Conservation (phyloP, 305 asterid genomes). For the Plantago coronopus region DNA sequence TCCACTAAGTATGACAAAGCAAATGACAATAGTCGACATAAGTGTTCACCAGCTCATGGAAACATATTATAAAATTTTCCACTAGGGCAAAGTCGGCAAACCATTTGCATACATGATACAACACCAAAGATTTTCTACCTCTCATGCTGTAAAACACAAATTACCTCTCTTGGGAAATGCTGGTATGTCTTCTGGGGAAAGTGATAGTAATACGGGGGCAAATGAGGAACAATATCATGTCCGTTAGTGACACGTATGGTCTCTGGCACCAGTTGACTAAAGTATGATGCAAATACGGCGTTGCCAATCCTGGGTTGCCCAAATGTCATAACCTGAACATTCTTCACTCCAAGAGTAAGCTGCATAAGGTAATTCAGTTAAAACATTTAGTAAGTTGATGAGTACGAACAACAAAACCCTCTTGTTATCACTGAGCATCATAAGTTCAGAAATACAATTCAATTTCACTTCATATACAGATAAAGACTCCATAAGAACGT, state of each 20-base stretch:
- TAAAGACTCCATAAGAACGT: background rate
- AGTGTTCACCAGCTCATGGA: background rate
- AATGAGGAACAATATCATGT: conserved; percentile 96
- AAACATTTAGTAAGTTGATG: background rate
- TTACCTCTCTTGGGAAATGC: conserved; percentile 96
- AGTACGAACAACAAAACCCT: background rate
- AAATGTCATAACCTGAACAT: conserved; percentile 84
- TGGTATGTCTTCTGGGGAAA: conserved; percentile 78
- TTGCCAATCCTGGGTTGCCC: conserved; percentile 99
- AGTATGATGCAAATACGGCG: conserved; percentile 79
- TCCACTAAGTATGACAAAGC: too few relatives aligned
- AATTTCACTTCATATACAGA: too few relatives aligned
- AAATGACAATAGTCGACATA: background rate
- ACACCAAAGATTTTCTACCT: background rate
- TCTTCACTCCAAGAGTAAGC: conserved; percentile 54
- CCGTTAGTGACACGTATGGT: conserved; percentile 77
- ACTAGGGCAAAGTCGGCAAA: too few relatives aligned
- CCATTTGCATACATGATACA: too few relatives aligned
- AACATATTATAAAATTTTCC: background rate
- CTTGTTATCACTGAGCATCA: background rate
- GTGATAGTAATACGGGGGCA: conserved; percentile 72
- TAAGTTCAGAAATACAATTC: too few relatives aligned
- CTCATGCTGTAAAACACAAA: conserved; percentile 5
- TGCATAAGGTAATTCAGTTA: conserved; percentile 21
- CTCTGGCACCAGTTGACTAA: conserved; percentile 54